These are phyloP conservation scores for Cyclotella kingstonii DNA, from an alignment of 108 stramenopile species.

Conservation along the genomic window DNA sequence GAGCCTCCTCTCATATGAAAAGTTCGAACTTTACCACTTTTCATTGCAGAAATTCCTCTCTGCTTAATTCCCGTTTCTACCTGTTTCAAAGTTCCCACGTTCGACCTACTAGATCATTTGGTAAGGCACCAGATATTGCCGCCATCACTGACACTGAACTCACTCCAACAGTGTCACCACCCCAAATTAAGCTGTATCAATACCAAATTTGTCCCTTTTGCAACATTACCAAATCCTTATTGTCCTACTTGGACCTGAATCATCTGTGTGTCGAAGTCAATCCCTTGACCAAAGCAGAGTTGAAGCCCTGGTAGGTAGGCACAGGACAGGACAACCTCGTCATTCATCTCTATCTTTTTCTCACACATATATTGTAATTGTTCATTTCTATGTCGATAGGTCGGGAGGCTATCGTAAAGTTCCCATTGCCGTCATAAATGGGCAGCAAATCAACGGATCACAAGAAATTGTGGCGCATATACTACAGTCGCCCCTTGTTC, in stretches of 20 bases:
- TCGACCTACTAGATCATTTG: no score
- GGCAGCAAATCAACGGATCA: slow-evolving; percentile 60
- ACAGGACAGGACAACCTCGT: neutral
- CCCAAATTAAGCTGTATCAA: slow-evolving; percentile 69
- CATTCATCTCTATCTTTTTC: neutral
- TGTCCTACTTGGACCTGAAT: slow-evolving; percentile 60
- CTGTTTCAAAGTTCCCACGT: no score
- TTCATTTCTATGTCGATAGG: slow-evolving; percentile 5
- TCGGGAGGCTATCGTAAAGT: slow-evolving; percentile 84
- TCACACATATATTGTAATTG: neutral
- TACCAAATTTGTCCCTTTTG: slow-evolving; percentile 94
- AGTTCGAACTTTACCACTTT: no score
- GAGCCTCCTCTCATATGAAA: no score
- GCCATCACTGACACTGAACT: neutral
- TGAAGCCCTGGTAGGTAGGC: slow-evolving; percentile 53
- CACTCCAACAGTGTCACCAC: slow-evolving; percentile 17
- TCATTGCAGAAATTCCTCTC: no score
- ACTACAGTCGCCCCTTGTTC: slow-evolving; percentile 19
- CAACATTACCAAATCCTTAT: slow-evolving; percentile 75
- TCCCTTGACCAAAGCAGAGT: slow-evolving; percentile 87
- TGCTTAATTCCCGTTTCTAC: no score
- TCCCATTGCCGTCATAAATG: slow-evolving; percentile 74
- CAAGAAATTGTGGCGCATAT: slow-evolving; percentile 55
- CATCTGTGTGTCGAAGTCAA: slow-evolving; percentile 85
- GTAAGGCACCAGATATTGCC: no score